These are phyloP conservation scores for Nothophaeocryptopus gaeumannii DNA, from an alignment of 2,329 filamentous ascomycete genomes.

Conservation along the genomic window DNA sequence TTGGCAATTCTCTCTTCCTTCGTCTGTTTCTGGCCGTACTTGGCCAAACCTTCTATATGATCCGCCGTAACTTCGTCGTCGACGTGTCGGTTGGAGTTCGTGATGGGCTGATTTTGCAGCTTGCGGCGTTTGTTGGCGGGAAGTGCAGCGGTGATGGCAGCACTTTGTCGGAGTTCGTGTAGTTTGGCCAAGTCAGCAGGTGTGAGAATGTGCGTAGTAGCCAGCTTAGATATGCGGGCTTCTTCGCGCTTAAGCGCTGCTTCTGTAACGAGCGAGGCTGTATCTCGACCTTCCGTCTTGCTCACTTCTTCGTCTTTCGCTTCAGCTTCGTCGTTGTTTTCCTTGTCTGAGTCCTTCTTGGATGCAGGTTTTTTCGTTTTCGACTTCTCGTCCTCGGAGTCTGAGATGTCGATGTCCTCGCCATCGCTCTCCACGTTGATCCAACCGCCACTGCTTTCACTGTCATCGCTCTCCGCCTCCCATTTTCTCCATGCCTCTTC, in stretches of 20 bases:
- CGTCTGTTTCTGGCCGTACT: constrained; percentile 73
- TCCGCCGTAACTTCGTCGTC: constrained; percentile 86
- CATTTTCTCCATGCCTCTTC: constrained; percentile 57
- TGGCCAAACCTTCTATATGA: constrained; percentile 83
- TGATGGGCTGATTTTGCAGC: constrained; percentile 23
- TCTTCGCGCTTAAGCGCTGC: constrained; percentile 31
- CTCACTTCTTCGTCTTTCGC: constrained; percentile 15
- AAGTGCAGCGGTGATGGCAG: constrained; percentile 65
- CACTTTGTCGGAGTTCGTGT: constrained; percentile 75
- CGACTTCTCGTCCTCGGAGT: constrained; percentile 67
- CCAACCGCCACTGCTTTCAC: constrained; percentile 81
- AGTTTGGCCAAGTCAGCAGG: constrained; percentile 95
- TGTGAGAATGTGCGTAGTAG: constrained; percentile 91
- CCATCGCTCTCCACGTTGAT: constrained; percentile 83
- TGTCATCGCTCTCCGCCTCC: constrained; percentile 61
- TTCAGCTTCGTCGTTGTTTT: constrained; percentile 14
- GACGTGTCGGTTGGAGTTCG: constrained; percentile 55
- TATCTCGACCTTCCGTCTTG: constrained; percentile 31
- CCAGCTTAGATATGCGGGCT: constrained; percentile 61
- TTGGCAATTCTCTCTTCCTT: constrained; percentile 86
- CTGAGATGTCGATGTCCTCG: constrained; percentile 69
- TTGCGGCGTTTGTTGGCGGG: constrained; percentile 43
- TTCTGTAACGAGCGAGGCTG: constrained; percentile 31
- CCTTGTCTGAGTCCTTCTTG: constrained; percentile 15
- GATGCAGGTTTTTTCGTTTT: constrained; percentile 37